Evolutionary conservation across 768 basidiomycete species (phyloP), one percentile per base, ranked within the genome.

Genomic region (Auriscalpium microsporum): DNA sequence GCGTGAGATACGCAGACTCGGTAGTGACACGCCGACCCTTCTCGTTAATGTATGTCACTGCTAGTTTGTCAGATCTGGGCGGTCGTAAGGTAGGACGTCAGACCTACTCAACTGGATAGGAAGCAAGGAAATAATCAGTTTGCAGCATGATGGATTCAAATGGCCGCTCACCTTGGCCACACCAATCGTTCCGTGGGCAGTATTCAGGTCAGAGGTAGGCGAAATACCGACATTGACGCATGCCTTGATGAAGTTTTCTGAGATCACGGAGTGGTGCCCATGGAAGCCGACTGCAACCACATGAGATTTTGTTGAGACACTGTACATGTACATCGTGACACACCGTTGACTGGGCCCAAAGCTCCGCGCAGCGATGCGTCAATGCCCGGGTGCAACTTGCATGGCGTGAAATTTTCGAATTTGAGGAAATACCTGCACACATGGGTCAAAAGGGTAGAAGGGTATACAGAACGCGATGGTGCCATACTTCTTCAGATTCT

Each of bases 1-100:
- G 68, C 0, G 84, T 87, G 36, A 89, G 75, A 63, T 88, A 89
- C 0, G 83, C 84, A 1, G 76, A 69, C 63, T 87, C 84, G 1
- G 82, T 74, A 1, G 85, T 82, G 8, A 83, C 82, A 0, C 87
- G 78, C 54, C 71, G 68, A 36, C 74, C 73, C 10, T 72, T 73
- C 36, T 71, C 56, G 62, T 81, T 74, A 50, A 88, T 74, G 58
- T 84, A 88, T 0, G 84, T 85, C 82, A 87, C 87, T 87, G 57
- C 0, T 2, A 19, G 21, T 45, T 23, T 53, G 69, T 67, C 48
- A 58, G 23, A 10, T 16, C 13, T 9, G n/a, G 28, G 17, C 28
- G 13, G n/a, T 7, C 8, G n/a, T 21, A 23, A 36, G 6, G 37
- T 19, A 33, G 48, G 13, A 46, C 13, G 37, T 21, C 23, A 8